These are phyloP conservation scores for Gossypium longicalyx DNA, from an alignment of 345 rosid genomes.

Conservation along the genomic window DNA sequence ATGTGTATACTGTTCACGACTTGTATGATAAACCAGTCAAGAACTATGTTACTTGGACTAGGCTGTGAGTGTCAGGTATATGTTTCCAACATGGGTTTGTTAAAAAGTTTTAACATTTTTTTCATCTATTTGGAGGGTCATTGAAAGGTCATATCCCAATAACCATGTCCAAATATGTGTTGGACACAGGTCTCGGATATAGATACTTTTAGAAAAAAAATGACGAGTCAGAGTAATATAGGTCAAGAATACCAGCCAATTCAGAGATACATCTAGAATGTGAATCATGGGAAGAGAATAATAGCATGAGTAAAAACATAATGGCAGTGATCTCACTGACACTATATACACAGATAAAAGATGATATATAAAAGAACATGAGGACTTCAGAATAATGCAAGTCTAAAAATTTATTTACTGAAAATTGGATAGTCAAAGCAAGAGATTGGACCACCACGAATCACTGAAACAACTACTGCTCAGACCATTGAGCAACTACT, in stretches of 20 bases:
- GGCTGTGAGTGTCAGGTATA: neutral
- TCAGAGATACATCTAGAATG: neutral
- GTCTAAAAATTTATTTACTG: neutral
- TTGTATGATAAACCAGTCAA: neutral
- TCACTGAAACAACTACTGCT: neutral
- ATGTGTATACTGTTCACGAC: no score
- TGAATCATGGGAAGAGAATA: neutral
- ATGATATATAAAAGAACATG: neutral
- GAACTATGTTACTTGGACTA: neutral
- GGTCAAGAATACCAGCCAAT: neutral
- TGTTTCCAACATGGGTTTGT: neutral
- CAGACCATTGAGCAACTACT: neutral
- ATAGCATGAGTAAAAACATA: neutral
- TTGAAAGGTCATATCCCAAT: neutral
- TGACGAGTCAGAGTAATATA: neutral
- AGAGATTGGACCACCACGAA: neutral
- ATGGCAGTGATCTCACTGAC: neutral
- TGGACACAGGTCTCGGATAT: neutral
- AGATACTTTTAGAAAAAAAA: neutral
- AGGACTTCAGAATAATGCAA: neutral
- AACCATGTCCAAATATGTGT: neutral
- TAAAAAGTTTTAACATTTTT: neutral
- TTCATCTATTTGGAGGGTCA: neutral
- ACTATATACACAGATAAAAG: neutral
- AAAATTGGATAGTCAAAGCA: slow-evolving; percentile 1